These are phyloP conservation scores for Aspergillus heteromorphus DNA, from an alignment of 495 filamentous ascomycete genomes.

Conservation along the genomic window DNA sequence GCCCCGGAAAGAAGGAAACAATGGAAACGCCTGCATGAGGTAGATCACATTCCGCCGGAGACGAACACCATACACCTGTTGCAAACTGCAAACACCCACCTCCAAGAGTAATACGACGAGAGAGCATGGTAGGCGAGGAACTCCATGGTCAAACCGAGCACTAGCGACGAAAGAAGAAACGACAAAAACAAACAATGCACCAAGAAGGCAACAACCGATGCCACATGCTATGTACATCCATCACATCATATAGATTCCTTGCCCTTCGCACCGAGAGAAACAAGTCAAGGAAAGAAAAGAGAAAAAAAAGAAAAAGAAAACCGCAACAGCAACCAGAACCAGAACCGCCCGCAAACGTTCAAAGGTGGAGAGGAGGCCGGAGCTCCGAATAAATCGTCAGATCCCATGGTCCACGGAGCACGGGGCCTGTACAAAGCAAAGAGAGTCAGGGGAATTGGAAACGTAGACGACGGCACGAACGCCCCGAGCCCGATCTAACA, in stretches of 20 bases:
- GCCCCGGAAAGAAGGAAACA: neutral
- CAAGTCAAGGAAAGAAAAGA: conserved; percentile 3
- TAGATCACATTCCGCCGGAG: conserved; percentile 15
- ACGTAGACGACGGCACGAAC: conserved; percentile 18
- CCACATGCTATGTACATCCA: conserved; percentile 25
- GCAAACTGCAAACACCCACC: conserved; percentile 18
- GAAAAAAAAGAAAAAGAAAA: neutral
- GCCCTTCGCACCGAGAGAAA: conserved; percentile 2
- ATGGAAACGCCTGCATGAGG: neutral
- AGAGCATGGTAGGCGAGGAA: conserved; percentile 11
- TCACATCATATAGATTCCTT: conserved; percentile 19
- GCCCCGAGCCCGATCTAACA: conserved; percentile 23
- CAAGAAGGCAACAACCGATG: conserved; percentile 14
- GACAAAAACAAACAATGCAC: conserved; percentile 11
- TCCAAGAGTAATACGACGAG: conserved; percentile 15
- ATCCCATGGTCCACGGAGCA: neutral
- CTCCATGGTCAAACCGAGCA: conserved; percentile 12
- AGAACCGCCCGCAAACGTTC: neutral
- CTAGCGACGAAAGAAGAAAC: conserved; percentile 5
- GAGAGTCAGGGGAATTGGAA: conserved; percentile 1
- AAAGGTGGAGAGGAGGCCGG: neutral
- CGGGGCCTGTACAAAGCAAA: conserved; percentile 14
- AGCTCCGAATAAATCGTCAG: neutral
- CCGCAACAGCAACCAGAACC: too few species aligned
- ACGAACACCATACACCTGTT: conserved; percentile 25